Percentiles rank a stretch among this genome's conserved stretches.
phyloP scores from a whole-genome alignment of 495 filamentous ascomycete species.

The Physcia stellaris region DNA sequence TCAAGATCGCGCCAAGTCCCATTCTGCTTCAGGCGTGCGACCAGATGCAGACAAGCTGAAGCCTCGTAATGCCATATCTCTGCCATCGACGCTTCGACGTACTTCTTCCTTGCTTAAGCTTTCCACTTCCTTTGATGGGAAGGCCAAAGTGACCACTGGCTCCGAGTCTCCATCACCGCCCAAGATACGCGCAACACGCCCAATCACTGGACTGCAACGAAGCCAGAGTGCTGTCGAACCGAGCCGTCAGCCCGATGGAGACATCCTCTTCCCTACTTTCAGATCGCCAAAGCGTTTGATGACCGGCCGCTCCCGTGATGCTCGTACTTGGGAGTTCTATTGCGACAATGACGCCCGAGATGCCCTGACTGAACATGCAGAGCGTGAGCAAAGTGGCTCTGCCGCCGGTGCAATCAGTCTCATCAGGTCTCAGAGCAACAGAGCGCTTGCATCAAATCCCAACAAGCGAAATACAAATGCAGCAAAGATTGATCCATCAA shows the following conservation, averaged over 20 bases:
- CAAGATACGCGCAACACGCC: conserved; percentile 34
- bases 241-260: conserved; percentile 19
- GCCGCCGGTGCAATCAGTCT: conserved; percentile 56
- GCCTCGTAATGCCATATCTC: too few relatives aligned
- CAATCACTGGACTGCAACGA: conserved; percentile 41
- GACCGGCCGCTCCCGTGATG: conserved; percentile 65
- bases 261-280: too few relatives aligned
- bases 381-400: conserved; percentile 58
- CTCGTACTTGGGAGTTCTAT: conserved; percentile 72
- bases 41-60: conserved; percentile 2
- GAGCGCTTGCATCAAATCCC: conserved; percentile 30
- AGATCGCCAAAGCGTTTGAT: conserved; percentile 12
- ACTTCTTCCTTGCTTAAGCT: conserved; percentile 42
- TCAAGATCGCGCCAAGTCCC: background rate
- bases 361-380: conserved; percentile 55
- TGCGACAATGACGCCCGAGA: conserved; percentile 61
- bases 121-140: conserved; percentile 68
- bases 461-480: conserved; percentile 51
- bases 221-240: conserved; percentile 45
- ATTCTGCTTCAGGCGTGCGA: background rate
- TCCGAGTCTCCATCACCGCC: conserved; percentile 57
- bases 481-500: conserved; percentile 31
- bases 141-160: conserved; percentile 61
- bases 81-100: conserved; percentile 18
- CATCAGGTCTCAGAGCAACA: conserved; percentile 48